Evolutionary conservation across 2,329 filamentous ascomycete genomes (phyloP), one percentile per base, ranked within the genome.

Genomic region (Scytalidium sp.): DNA sequence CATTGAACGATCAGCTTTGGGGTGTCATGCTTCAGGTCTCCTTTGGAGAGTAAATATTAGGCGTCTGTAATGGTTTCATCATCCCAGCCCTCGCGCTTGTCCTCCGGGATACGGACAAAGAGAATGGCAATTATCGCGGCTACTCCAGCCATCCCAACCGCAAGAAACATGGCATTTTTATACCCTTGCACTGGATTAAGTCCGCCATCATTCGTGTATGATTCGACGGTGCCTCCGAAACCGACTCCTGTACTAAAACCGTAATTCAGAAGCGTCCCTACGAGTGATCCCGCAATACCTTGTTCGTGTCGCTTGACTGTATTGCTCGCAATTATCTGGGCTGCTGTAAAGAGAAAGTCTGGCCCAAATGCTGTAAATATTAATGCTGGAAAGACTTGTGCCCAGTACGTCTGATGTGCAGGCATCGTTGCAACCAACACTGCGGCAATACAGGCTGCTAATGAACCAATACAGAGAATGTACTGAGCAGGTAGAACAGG

Each of bases 261-360:
- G 52, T 75, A 75, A 2, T 67, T 50, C 36, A 68, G 64, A 11
- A 75, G 47, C 0, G 66, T 67, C 0, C 76, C 73, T 10, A 80
- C 70, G 2, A 81, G 59, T 3, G 69, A 74, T 0, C 69, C 73
- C 0, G 76, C 77, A 4, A 79, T 66, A 0, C 77, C 77, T 49
- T 80, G 75, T 19, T 80, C 64, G 9, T 66, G 63, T 2, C 69
- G 64, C 4, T 58, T 62, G 3, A 80, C 77, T 0, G 69, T 71
- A 48, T 79, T 79, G 45, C 75, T 79, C 0, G 76, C 75, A 48
- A 80, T 77, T 3, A 81, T 75, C 51, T 80, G 75, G 0, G 75
- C 75, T 0, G 74, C 74, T 0, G 75, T 72, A 47, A 72, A 78
- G 3, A 77, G 67, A 3, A 80, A 70, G 51, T 80, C 77, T 0